These are phyloP conservation scores for Aurifilum marmelostoma DNA, from an alignment of 2,329 filamentous ascomycete species.

Conservation along the genomic window DNA sequence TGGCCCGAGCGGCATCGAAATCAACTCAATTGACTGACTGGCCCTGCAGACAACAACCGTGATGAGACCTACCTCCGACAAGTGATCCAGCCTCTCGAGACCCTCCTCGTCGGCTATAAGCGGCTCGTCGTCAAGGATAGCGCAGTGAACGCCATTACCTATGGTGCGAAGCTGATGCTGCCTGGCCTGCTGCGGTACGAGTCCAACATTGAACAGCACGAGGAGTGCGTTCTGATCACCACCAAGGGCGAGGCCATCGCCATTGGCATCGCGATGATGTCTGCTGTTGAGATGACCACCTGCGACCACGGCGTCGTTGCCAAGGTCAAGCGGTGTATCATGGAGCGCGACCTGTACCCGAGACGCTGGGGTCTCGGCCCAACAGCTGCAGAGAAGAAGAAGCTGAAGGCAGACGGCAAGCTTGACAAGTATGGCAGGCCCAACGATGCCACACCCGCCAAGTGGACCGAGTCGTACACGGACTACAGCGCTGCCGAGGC, in stretches of 20 bases:
- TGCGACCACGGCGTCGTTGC: constrained; percentile 98
- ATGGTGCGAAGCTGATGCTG: constrained; percentile 98
- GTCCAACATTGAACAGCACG: constrained; percentile 86
- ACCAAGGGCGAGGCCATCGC: constrained; percentile 99
- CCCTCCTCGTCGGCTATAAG: constrained; percentile 90
- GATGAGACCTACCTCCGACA: constrained; percentile 91
- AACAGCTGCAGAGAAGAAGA: constrained; percentile 96
- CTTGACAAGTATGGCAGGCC: constrained; percentile 95
- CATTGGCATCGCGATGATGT: constrained; percentile 96
- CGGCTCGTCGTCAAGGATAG: constrained; percentile 97
- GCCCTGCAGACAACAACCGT: constrained; percentile 76
- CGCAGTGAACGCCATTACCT: constrained; percentile 95
- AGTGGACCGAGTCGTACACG: constrained; percentile 92
- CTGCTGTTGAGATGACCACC: constrained; percentile 92
- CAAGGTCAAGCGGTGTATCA: constrained; percentile 99
- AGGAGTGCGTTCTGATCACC: constrained; percentile 97
- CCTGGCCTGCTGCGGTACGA: constrained; percentile 93
- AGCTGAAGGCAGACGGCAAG: constrained; percentile 97
- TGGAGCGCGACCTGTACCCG: constrained; percentile 98
- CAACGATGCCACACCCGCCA: constrained; percentile 90
- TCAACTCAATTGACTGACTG: constrained; percentile 11
- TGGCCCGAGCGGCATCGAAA: constrained; percentile 10
- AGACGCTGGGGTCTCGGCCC: constrained; percentile 95
- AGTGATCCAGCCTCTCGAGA: constrained; percentile 92
- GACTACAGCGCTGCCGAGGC: constrained; percentile 70